Conservation (phyloP, 2,329 filamentous ascomycete genomes). For the Diaporthe helianthi region DNA sequence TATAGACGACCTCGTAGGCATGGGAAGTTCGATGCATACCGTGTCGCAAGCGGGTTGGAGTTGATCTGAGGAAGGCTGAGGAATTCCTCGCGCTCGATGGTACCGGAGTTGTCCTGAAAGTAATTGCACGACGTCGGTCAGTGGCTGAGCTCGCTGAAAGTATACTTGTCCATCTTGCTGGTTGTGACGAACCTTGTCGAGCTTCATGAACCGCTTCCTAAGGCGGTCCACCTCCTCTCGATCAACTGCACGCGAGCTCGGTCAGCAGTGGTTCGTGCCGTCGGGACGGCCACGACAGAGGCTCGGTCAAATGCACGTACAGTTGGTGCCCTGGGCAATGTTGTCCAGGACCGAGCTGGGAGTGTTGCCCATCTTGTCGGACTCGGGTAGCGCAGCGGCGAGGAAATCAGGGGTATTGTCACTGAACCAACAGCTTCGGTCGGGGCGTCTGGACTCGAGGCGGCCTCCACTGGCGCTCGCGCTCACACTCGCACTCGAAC, state of each 20-base stretch:
- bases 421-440: background rate
- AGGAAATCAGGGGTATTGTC: slow-evolving; percentile 4
- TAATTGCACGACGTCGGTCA: background rate
- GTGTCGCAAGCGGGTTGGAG: slow-evolving; percentile 94
- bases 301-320: slow-evolving; percentile 54
- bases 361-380: slow-evolving; percentile 67
- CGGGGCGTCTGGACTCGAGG: background rate
- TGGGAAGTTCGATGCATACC: slow-evolving; percentile 57
- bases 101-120: slow-evolving; percentile 91
- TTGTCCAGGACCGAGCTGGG: slow-evolving; percentile 84
- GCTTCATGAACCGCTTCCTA: slow-evolving; percentile 98
- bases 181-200: slow-evolving; percentile 79
- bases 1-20: background rate
- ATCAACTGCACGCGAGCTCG: slow-evolving; percentile 69
- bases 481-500: slow-evolving; percentile 25
- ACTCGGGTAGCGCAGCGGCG: slow-evolving; percentile 17
- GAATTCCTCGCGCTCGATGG: slow-evolving; percentile 98
- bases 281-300: background rate
- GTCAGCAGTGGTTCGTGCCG: background rate
- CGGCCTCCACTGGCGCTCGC: slow-evolving; percentile 18
- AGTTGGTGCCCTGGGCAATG: slow-evolving; percentile 96
- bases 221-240: slow-evolving; percentile 95
- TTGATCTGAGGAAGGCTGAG: slow-evolving; percentile 96
- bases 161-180: background rate
- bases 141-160: background rate